A percentile compares a stretch with the other conserved stretches of the same genome.
Evolutionary conservation across 371 early-diverging fungal genomes (phyloP).

Genomic region (Rhizopus arrhizus): DNA sequence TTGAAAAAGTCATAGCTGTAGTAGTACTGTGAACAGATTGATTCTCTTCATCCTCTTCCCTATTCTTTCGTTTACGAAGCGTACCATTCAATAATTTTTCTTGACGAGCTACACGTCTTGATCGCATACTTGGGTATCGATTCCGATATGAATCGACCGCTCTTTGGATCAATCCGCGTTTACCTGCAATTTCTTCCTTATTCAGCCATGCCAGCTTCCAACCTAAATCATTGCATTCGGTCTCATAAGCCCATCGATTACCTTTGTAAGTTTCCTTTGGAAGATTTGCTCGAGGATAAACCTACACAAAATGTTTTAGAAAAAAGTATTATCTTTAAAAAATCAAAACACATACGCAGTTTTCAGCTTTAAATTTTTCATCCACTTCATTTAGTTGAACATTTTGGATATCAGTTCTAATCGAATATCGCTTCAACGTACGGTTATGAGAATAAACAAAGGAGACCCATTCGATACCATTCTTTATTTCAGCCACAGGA

Average conservation of each 20-base stretch:
- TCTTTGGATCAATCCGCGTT: slow-evolving; percentile 91
- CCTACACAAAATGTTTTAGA: slow-evolving; percentile 24
- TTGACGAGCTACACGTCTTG: slow-evolving; percentile 81
- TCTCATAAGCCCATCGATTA: slow-evolving; percentile 95
- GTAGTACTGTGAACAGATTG: not conserved
- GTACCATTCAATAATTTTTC: slow-evolving; percentile 70
- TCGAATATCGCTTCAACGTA: slow-evolving; percentile 65
- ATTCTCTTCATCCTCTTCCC: slow-evolving; percentile 40
- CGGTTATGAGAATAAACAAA: slow-evolving; percentile 74
- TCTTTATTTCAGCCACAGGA: slow-evolving; percentile 50
- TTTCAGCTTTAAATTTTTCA: slow-evolving; percentile 77
- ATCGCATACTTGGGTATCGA: slow-evolving; percentile 78
- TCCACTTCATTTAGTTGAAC: slow-evolving; percentile 55
- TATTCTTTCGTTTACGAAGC: slow-evolving; percentile 42
- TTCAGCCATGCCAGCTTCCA: slow-evolving; percentile 94
- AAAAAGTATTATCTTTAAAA: slow-evolving; percentile 3
- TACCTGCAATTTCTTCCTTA: slow-evolving; percentile 78
- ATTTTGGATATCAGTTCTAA: slow-evolving; percentile 82
- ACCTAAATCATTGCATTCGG: slow-evolving; percentile 86
- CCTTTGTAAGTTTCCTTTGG: slow-evolving; percentile 76
- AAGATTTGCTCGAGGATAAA: slow-evolving; percentile 73
- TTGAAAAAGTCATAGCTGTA: slow-evolving; percentile 8
- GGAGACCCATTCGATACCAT: slow-evolving; percentile 74
- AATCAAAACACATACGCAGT: slow-evolving; percentile 64
- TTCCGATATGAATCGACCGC: slow-evolving; percentile 95